phyloP scores from a whole-genome alignment of 2,329 filamentous ascomycete species.

The Dothidotthia symphoricarpi region DNA sequence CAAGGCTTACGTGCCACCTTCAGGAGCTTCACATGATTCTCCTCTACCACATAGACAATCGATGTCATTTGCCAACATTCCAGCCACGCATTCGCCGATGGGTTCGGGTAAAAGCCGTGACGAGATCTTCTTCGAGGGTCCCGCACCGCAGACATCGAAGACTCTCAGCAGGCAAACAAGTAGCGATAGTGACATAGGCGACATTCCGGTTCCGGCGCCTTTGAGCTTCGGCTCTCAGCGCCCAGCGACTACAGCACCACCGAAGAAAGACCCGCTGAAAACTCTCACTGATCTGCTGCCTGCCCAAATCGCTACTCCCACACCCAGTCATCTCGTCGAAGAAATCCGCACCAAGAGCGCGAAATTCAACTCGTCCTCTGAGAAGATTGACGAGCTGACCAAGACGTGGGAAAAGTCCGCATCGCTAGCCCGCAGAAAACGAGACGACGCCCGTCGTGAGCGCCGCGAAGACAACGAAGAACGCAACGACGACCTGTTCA shows the following conservation, averaged over 20 bases:
- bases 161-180: conserved; percentile 17
- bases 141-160: conserved; percentile 10
- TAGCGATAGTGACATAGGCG: conserved; percentile 14
- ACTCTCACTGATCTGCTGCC: conserved; percentile 24
- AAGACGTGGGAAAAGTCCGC: conserved; percentile 49
- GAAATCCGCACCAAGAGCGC: conserved; percentile 19
- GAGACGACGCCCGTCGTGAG: conserved; percentile 50
- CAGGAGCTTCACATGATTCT: conserved; percentile 9
- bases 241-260: conserved; percentile 9
- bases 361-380: conserved; percentile 17
- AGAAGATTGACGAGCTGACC: conserved; percentile 22
- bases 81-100: conserved; percentile 9
- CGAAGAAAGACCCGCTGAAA: conserved; percentile 17
- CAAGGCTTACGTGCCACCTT: conserved; percentile 36
- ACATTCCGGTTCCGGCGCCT: conserved; percentile 28
- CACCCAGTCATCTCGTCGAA: conserved; percentile 20
- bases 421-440: conserved; percentile 44
- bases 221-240: conserved; percentile 22
- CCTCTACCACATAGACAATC: conserved; percentile 24
- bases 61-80: conserved; percentile 16
- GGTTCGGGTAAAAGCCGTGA: conserved; percentile 23
- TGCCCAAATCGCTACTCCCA: conserved; percentile 6
- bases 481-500: conserved; percentile 56
- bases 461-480: conserved; percentile 54
- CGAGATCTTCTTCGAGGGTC: conserved; percentile 38